These are phyloP conservation scores for Artemisia princeps DNA, from an alignment of 140 eudicot species.

Conservation along the genomic window DNA sequence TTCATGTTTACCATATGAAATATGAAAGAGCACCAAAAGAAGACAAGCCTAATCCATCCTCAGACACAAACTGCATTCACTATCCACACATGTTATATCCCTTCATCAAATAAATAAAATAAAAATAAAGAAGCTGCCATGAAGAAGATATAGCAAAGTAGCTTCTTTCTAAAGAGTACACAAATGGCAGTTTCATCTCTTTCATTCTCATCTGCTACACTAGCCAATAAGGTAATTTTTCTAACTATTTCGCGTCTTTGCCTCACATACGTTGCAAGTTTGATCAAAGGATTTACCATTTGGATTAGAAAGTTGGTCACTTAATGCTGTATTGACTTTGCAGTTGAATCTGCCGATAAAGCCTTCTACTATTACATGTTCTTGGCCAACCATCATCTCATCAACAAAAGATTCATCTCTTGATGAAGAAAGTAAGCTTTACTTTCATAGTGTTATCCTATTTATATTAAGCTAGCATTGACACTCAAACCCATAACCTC, in stretches of 20 bases:
- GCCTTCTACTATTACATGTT: slow-evolving; percentile 30
- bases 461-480: background rate
- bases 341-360: slow-evolving; percentile 36
- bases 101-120: slow-evolving; percentile 18
- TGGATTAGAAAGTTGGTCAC: background rate
- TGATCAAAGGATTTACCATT: background rate
- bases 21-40: slow-evolving; percentile 1
- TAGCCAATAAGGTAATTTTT: slow-evolving; percentile 35
- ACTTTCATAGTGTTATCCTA: background rate
- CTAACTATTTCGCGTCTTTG: background rate
- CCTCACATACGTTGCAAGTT: background rate
- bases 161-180: slow-evolving; percentile 16
- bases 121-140: slow-evolving; percentile 6
- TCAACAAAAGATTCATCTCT: slow-evolving; percentile 32
- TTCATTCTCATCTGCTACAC: slow-evolving; percentile 49
- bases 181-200: slow-evolving; percentile 66
- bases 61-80: slow-evolving; percentile 29
- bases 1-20: background rate
- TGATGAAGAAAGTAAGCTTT: slow-evolving; percentile 35
- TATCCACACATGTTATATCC: slow-evolving; percentile 38
- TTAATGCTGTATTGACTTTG: slow-evolving; percentile 9
- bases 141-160: slow-evolving; percentile 20
- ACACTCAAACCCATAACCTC: background rate
- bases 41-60: slow-evolving; percentile 27
- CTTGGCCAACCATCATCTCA: slow-evolving; percentile 28